Conservation (phyloP, 2,329 filamentous ascomycete genomes). For the Apiospora arundinis region DNA sequence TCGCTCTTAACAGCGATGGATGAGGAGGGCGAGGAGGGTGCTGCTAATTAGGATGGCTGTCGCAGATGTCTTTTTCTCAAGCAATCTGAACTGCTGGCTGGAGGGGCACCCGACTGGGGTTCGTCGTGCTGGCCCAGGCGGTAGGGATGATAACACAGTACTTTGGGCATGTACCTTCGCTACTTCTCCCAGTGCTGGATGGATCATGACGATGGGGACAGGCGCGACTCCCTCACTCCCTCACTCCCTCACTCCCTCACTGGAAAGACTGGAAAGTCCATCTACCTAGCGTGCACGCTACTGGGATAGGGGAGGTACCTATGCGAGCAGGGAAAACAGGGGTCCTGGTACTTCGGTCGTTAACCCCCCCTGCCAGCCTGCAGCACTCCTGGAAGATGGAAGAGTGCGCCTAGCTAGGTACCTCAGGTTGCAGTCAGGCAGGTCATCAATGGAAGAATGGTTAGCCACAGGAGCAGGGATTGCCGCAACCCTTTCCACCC, state of each 20-base stretch:
- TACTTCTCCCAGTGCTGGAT: background rate
- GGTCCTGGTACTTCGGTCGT: background rate
- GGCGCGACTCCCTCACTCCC: background rate
- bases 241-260: background rate
- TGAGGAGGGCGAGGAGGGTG: background rate
- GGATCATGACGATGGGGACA: slow-evolving; percentile 5
- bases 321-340: slow-evolving; percentile 5
- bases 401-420: slow-evolving; percentile 6
- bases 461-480: slow-evolving; percentile 12
- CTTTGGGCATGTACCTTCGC: background rate
- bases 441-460: background rate
- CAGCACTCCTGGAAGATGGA: background rate
- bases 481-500: slow-evolving; percentile 6
- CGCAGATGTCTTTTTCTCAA: slow-evolving; percentile 5
- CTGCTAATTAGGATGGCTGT: slow-evolving; percentile 5
- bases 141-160: background rate
- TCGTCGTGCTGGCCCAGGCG: slow-evolving; percentile 5
- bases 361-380: background rate
- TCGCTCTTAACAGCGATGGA: slow-evolving; percentile 5
- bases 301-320: background rate
- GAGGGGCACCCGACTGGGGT: slow-evolving; percentile 13
- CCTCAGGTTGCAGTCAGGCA: slow-evolving; percentile 13
- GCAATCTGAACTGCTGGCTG: background rate
- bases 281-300: background rate
- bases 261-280: background rate